Conservation (phyloP, 371 early-diverging fungal species). For the Mortierella sp. region DNA sequence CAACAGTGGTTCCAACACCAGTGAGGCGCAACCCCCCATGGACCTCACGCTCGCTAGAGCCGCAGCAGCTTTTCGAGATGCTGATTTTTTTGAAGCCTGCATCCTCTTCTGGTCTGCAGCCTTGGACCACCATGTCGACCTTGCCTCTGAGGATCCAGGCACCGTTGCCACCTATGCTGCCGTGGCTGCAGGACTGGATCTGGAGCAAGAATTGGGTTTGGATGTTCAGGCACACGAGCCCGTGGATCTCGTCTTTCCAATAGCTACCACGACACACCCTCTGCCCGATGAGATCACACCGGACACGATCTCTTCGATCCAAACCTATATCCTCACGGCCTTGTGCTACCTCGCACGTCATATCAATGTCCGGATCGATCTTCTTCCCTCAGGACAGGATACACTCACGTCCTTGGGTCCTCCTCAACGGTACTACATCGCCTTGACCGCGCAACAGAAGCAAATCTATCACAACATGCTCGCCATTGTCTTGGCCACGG, state of each 20-base stretch:
- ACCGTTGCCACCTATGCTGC: neutral
- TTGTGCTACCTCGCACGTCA: constrained; percentile 48
- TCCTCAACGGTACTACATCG: constrained; percentile 41
- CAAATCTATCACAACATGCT: constrained; percentile 30
- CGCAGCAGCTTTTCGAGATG: constrained; percentile 51
- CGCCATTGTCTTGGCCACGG: constrained; percentile 38
- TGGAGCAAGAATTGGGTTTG: constrained; percentile 46
- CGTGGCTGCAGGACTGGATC: constrained; percentile 21
- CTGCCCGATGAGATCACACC: constrained; percentile 1
- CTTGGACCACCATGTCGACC: constrained; percentile 13
- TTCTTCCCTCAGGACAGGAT: constrained; percentile 46
- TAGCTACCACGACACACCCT: neutral
- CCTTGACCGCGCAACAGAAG: constrained; percentile 22
- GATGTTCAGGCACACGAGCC: constrained; percentile 47
- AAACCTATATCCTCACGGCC: constrained; percentile 36
- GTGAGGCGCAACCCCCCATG: constrained; percentile 6
- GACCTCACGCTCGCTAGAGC: constrained; percentile 41
- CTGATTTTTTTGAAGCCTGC: constrained; percentile 50
- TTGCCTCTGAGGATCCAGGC: neutral
- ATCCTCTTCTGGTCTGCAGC: constrained; percentile 49
- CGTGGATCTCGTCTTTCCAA: constrained; percentile 44
- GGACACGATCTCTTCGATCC: constrained; percentile 16
- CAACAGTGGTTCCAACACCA: neutral
- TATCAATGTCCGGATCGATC: constrained; percentile 50
- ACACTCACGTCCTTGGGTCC: constrained; percentile 50